Conservation (phyloP, 768 basidiomycete species). For the Clitopilus hobsonii region DNA sequence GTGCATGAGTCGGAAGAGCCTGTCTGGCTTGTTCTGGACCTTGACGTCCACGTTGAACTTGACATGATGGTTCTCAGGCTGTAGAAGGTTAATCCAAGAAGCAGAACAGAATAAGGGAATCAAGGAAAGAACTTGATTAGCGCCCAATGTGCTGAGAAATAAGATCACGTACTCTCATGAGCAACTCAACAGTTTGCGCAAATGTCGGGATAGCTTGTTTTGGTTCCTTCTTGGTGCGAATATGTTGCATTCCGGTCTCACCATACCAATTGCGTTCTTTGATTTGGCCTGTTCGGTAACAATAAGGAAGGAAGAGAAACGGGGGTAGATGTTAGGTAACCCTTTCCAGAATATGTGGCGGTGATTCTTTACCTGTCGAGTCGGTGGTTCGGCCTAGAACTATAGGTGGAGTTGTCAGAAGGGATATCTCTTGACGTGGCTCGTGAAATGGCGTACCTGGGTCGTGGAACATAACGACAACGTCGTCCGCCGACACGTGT, state of each 20-base stretch:
- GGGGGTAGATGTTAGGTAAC: not conserved
- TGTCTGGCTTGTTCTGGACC: conserved; percentile 83
- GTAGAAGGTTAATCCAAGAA: conserved; percentile 3
- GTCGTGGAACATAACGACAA: conserved; percentile 96
- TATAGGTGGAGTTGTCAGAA: conserved; percentile 14
- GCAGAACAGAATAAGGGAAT: not conserved
- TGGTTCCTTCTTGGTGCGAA: conserved; percentile 76
- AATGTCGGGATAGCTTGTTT: conserved; percentile 90
- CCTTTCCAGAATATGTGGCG: not conserved
- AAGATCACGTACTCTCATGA: conserved; percentile 61
- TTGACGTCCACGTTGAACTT: conserved; percentile 92
- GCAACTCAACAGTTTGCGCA: conserved; percentile 67
- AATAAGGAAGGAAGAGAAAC: conserved; percentile 3
- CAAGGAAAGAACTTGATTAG: conserved; percentile 5
- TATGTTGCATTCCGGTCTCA: conserved; percentile 65
- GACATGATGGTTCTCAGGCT: conserved; percentile 75
- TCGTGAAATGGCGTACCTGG: conserved; percentile 44
- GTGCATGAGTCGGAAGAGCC: conserved; percentile 81
- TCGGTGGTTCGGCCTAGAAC: conserved; percentile 81
- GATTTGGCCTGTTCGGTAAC: conserved; percentile 47
- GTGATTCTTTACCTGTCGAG: conserved; percentile 44
- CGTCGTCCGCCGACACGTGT: conserved; percentile 83
- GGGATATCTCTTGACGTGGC: conserved; percentile 8
- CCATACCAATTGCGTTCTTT: conserved; percentile 71
- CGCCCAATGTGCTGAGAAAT: conserved; percentile 9